Conservation (phyloP, 2,329 filamentous ascomycete species). For the Lasiodiplodia sp. region DNA sequence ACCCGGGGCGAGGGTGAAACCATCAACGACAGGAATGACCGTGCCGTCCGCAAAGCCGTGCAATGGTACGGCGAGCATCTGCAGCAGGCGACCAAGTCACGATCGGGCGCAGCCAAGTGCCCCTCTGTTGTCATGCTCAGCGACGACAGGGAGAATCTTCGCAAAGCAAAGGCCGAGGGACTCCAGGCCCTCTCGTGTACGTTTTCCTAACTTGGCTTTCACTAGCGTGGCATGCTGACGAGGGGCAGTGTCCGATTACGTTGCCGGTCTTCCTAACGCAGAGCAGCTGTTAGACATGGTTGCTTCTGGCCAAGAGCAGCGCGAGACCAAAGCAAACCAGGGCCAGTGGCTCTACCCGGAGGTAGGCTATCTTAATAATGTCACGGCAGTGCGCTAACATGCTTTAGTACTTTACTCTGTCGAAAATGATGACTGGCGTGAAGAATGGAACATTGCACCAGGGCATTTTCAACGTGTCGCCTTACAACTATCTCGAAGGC, state of each 20-base stretch:
- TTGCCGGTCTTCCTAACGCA: conserved; percentile 81
- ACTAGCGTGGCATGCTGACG: conserved; percentile 31
- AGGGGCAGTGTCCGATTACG: conserved; percentile 69
- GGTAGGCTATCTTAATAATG: conserved; percentile 10
- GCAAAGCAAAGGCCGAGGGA: conserved; percentile 78
- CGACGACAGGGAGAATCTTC: conserved; percentile 87
- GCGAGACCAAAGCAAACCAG: conserved; percentile 69
- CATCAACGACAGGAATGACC: conserved; percentile 96
- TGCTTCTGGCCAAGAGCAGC: conserved; percentile 75
- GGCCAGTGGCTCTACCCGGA: conserved; percentile 84
- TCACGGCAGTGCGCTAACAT: background rate
- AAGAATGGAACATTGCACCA: conserved; percentile 91
- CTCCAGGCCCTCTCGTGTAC: conserved; percentile 69
- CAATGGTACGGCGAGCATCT: conserved; percentile 92
- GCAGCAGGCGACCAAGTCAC: conserved; percentile 64
- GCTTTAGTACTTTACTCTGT: conserved; percentile 76
- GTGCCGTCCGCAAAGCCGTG: conserved; percentile 84
- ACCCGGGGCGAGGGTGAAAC: conserved; percentile 76
- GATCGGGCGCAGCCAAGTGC: conserved; percentile 55
- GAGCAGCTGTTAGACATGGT: conserved; percentile 94
- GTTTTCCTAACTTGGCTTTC: conserved; percentile 29
- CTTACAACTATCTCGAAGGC: conserved; percentile 97
- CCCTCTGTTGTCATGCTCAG: conserved; percentile 92
- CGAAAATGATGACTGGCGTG: conserved; percentile 92
- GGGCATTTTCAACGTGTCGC: conserved; percentile 93